Percentiles rank a stretch among this genome's conserved stretches.
These are phyloP conservation scores for Malassezia japonica DNA, from an alignment of 1,284 basidiomycete genomes.

Conservation along the genomic window DNA sequence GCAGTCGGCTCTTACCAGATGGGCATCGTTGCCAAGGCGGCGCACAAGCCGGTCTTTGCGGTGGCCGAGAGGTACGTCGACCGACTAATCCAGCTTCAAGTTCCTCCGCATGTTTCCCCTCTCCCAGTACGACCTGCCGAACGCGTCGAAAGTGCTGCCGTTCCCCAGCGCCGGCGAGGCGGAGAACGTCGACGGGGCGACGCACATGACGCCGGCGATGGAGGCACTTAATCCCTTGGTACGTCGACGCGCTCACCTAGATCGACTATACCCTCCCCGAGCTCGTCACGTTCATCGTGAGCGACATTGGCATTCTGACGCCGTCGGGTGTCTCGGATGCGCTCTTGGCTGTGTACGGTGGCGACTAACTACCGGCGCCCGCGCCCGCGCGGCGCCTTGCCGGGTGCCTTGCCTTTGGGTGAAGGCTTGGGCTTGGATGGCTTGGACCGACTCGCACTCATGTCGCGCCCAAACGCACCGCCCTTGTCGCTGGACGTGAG, in stretches of 20 bases:
- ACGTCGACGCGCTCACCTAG: too few species aligned
- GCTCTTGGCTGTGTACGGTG: conserved; percentile 70
- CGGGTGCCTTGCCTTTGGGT: too few species aligned
- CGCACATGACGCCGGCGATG: conserved; percentile 31
- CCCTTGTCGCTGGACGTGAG: conserved; percentile 2
- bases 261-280: conserved; percentile 55
- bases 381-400: neutral
- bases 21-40: conserved; percentile 85
- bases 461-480: conserved; percentile 21
- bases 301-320: conserved; percentile 80
- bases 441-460: conserved; percentile 13
- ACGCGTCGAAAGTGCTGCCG: conserved; percentile 16
- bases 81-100: conserved; percentile 62
- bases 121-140: conserved; percentile 87
- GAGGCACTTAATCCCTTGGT: conserved; percentile 35
- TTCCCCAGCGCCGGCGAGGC: conserved; percentile 17
- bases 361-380: conserved; percentile 7
- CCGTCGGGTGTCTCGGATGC: conserved; percentile 84
- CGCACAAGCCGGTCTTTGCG: conserved; percentile 92
- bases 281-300: conserved; percentile 78
- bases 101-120: conserved; percentile 93
- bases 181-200: neutral
- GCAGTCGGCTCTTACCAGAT: conserved; percentile 88
- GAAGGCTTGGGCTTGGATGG: neutral
- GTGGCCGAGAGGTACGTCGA: conserved; percentile 60